A percentile compares a stretch with the other conserved stretches of the same genome.
Conservation (phyloP, 148 eudicot species). For the Talinum fruticosum region DNA sequence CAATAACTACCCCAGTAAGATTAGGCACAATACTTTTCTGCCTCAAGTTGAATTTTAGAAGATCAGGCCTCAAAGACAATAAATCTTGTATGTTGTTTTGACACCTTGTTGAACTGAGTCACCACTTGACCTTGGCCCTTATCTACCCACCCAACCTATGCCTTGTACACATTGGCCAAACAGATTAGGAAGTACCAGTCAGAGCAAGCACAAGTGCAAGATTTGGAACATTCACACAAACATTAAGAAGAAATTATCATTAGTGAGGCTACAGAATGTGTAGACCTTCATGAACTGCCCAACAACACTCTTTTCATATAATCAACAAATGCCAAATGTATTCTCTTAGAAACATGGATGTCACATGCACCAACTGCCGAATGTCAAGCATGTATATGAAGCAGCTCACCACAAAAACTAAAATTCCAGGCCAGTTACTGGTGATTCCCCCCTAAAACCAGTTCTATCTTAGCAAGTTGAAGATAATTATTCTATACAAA, state of each 20-base stretch:
- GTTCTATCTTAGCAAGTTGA: too few species aligned
- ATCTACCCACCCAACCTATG: not conserved
- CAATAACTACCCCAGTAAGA: not conserved
- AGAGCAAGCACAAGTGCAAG: not conserved
- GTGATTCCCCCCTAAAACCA: not conserved
- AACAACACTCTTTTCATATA: too few species aligned
- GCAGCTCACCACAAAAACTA: not conserved
- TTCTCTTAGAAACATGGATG: too few species aligned
- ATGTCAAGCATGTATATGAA: too few species aligned
- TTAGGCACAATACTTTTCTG: not conserved
- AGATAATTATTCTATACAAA: too few species aligned
- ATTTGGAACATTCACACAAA: not conserved
- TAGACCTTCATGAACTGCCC: not conserved
- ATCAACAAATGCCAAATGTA: too few species aligned
- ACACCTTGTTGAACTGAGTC: not conserved
- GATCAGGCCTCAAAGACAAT: not conserved
- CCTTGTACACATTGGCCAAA: not conserved
- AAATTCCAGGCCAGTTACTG: not conserved
- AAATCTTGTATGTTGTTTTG: not conserved
- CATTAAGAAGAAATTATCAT: not conserved
- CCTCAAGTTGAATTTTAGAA: not conserved
- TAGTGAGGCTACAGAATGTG: not conserved
- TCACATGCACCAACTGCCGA: too few species aligned
- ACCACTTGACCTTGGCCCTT: not conserved
- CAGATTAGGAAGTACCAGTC: not conserved